phyloP scores from a whole-genome alignment of 2,329 filamentous ascomycete species.

The Aspergillus fijiensis region DNA sequence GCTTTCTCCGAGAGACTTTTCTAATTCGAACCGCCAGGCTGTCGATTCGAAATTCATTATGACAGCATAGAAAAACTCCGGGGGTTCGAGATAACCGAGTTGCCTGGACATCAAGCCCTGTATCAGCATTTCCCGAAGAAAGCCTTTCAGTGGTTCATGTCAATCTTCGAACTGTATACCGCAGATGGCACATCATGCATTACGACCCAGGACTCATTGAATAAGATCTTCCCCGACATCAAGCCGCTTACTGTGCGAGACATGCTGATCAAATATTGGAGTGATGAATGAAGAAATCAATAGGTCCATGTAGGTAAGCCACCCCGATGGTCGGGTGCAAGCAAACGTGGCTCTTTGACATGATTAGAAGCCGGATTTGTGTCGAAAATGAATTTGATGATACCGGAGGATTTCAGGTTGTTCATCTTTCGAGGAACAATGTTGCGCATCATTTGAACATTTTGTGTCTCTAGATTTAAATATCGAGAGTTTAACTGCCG shows the following conservation, averaged over 20 bases:
- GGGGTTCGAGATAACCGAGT: conserved; percentile 30
- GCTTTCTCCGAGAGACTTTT: background rate
- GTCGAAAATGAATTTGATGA: too few species aligned
- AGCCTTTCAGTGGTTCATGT: conserved; percentile 21
- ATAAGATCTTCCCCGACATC: conserved; percentile 24
- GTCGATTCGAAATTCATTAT: conserved; percentile 31
- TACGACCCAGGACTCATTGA: conserved; percentile 14
- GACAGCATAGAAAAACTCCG: conserved; percentile 31
- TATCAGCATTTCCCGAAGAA: conserved; percentile 26
- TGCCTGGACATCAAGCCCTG: conserved; percentile 23
- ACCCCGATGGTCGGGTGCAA: too few species aligned
- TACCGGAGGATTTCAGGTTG: too few species aligned
- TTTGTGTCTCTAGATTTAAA: too few species aligned
- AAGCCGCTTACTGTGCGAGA: conserved; percentile 10
- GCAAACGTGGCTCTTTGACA: too few species aligned
- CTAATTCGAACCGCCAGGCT: conserved; percentile 12
- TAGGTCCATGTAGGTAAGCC: background rate
- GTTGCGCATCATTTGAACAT: too few species aligned
- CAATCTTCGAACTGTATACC: conserved; percentile 19
- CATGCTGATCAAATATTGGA: background rate
- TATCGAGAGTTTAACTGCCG: too few species aligned
- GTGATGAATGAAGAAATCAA: background rate
- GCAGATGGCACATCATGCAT: background rate
- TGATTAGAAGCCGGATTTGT: too few species aligned
- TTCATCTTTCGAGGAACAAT: too few species aligned